Evolutionary conservation across 2,329 filamentous ascomycete species (phyloP).

Genomic region (Claviceps monticola): DNA sequence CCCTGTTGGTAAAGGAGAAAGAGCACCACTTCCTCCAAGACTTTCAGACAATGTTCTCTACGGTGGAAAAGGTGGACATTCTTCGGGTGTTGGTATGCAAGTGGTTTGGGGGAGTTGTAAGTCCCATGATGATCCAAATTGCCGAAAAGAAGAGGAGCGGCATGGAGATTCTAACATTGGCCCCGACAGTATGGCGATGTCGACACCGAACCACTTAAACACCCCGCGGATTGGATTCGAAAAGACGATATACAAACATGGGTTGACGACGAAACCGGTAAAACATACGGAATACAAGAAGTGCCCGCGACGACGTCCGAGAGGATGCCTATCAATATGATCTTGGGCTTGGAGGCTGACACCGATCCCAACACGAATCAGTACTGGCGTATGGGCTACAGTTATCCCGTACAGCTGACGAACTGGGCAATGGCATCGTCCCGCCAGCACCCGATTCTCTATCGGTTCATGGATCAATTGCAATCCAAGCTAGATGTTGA

Average conservation of each 20-base stretch:
- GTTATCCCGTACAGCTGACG: conserved; percentile 13
- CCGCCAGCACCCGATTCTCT: conserved; percentile 10
- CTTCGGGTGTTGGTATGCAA: conserved; percentile 12
- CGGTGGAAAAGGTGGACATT: conserved; percentile 12
- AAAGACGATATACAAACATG: conserved; percentile 9
- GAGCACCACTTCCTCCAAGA: conserved; percentile 8
- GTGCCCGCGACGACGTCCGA: not conserved
- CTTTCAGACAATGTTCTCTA: conserved; percentile 9
- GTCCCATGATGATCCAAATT: not conserved
- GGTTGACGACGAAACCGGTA: conserved; percentile 9
- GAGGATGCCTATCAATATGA: conserved; percentile 9
- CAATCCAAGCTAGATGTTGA: conserved; percentile 5
- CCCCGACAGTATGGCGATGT: conserved; percentile 11
- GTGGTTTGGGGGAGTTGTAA: conserved; percentile 13
- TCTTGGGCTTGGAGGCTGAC: conserved; percentile 14
- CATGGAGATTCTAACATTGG: not conserved
- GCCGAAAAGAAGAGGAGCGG: not conserved
- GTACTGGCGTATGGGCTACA: conserved; percentile 15
- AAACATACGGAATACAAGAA: conserved; percentile 7
- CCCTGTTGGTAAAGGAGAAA: conserved; percentile 9
- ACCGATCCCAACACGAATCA: conserved; percentile 10
- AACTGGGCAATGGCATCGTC: conserved; percentile 14
- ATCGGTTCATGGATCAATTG: conserved; percentile 11
- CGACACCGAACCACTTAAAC: conserved; percentile 12
- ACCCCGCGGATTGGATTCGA: conserved; percentile 11